Evolutionary conservation across 768 basidiomycete genomes (phyloP).

Genomic region (Trametes punicea): DNA sequence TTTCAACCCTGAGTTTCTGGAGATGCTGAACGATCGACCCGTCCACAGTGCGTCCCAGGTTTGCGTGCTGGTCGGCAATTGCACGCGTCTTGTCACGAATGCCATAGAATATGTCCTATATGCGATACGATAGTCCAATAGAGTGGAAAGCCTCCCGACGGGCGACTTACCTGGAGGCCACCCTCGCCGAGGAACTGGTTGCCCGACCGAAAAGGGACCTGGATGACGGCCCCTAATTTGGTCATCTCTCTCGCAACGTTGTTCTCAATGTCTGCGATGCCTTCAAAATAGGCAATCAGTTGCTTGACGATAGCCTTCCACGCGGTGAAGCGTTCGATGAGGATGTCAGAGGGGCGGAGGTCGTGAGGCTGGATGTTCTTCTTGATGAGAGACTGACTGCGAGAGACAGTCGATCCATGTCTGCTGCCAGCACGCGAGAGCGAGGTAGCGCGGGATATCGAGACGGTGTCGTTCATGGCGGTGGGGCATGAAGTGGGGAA

Average conservation of each 20-base stretch:
- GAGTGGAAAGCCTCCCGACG: neutral
- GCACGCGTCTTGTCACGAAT: conserved; percentile 91
- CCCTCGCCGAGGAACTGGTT: conserved; percentile 99
- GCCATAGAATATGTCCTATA: conserved; percentile 84
- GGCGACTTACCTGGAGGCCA: conserved; percentile 68
- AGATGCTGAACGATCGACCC: conserved; percentile 97
- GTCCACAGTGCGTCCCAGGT: conserved; percentile 93
- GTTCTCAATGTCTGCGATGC: conserved; percentile 87
- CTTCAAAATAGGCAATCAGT: conserved; percentile 88
- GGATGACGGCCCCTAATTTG: conserved; percentile 92
- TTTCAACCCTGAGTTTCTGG: conserved; percentile 90
- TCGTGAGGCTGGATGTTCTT: conserved; percentile 90
- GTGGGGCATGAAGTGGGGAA: neutral
- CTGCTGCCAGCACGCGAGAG: conserved; percentile 57
- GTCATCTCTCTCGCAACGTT: conserved; percentile 91
- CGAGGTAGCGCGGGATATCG: conserved; percentile 69
- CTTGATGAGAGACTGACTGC: conserved; percentile 87
- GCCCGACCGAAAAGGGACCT: conserved; percentile 92
- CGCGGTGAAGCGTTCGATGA: conserved; percentile 90
- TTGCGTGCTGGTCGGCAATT: conserved; percentile 95
- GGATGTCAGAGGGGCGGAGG: conserved; percentile 88
- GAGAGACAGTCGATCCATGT: conserved; percentile 69
- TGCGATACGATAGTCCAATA: neutral
- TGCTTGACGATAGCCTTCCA: conserved; percentile 98
- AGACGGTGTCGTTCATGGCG: conserved; percentile 38